Evolutionary conservation across 345 rosid genomes (phyloP), one percentile per base, ranked within the genome.

Genomic region (thale cress (Arabidopsis thaliana)): DNA sequence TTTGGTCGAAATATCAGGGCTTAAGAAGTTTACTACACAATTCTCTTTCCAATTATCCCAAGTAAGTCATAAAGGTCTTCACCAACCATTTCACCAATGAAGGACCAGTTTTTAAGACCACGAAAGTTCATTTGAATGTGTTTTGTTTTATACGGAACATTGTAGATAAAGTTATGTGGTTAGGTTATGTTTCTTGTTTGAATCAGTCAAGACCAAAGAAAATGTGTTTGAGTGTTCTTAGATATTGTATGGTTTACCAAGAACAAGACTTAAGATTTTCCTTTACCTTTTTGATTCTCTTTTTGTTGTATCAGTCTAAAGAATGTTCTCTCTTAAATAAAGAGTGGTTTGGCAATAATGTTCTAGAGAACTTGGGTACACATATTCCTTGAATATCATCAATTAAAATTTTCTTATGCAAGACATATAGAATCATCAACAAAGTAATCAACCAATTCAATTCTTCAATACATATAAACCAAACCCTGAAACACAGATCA

Each of bases 1-100:
- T 88, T 82, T 22, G 84, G 84, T 12, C 81, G 83, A 57, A 64
- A 87, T 67, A 77, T 88, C 65, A 70, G 65, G 64, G 81, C 82
- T 52, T 88, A 52, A 78, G 51, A 67, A 64, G 50, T 63, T 73
- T 25, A 63, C 40, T 16, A 23, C 24, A 24, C 40, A 64, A 3
- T 0, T 57, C 14, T 48, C 49, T 32, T 28, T 48, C 67, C 14
- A 36, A 74, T 22, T 22, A 34, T 46, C 32, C 49, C 66, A 46
- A 20, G 67, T 22, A 58, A 66, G 72, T 62, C 62, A 59, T 60
- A 60, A 41, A 60, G 45, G 37, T 71, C 63, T 33, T 68, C 63
- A 37, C 59, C 67, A 36, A 33, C 48, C 58, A 59, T 71, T 14
- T 34, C 44, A 66, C 10, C 46, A 30, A 62, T 6, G 65, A 44